These are phyloP conservation scores for Tuber melanosporum DNA, from an alignment of 495 filamentous ascomycete species.

Conservation along the genomic window DNA sequence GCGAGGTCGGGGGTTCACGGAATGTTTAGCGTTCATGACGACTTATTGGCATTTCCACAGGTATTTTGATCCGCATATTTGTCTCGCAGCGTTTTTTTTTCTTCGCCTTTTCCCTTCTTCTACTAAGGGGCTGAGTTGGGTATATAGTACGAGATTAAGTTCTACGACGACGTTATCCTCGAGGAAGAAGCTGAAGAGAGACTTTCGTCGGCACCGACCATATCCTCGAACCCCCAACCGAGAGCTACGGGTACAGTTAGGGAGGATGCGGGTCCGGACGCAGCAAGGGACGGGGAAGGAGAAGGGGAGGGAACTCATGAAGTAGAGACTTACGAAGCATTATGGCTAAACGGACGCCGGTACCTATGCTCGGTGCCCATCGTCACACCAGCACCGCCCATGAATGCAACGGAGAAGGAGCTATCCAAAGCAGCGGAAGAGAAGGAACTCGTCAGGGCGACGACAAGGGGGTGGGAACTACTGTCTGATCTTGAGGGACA, in stretches of 20 bases:
- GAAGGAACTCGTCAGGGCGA: slow-evolving; percentile 77
- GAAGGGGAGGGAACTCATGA: slow-evolving; percentile 24
- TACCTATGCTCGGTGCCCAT: slow-evolving; percentile 83
- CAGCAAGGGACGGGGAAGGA: slow-evolving; percentile 16
- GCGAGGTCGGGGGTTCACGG: slow-evolving; percentile 17
- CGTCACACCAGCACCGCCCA: slow-evolving; percentile 51
- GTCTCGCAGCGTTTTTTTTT: slow-evolving; percentile 11
- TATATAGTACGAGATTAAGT: slow-evolving; percentile 71
- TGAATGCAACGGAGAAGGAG: slow-evolving; percentile 57
- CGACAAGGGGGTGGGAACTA: slow-evolving; percentile 81
- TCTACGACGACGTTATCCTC: slow-evolving; percentile 67
- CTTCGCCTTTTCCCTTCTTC: neutral
- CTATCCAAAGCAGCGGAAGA: slow-evolving; percentile 66
- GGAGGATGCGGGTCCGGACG: slow-evolving; percentile 27
- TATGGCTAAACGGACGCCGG: slow-evolving; percentile 60
- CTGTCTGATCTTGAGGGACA: slow-evolving; percentile 75
- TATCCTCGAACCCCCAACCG: slow-evolving; percentile 29
- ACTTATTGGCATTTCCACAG: slow-evolving; percentile 86
- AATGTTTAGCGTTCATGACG: slow-evolving; percentile 77
- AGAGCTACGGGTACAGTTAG: slow-evolving; percentile 41
- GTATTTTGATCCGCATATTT: slow-evolving; percentile 45
- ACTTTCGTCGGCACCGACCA: slow-evolving; percentile 22
- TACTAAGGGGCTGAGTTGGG: neutral
- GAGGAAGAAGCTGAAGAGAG: slow-evolving; percentile 55
- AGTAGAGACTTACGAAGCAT: slow-evolving; percentile 60